phyloP scores from a whole-genome alignment of 495 filamentous ascomycete genomes.

The Lasiosphaeria ovina region DNA sequence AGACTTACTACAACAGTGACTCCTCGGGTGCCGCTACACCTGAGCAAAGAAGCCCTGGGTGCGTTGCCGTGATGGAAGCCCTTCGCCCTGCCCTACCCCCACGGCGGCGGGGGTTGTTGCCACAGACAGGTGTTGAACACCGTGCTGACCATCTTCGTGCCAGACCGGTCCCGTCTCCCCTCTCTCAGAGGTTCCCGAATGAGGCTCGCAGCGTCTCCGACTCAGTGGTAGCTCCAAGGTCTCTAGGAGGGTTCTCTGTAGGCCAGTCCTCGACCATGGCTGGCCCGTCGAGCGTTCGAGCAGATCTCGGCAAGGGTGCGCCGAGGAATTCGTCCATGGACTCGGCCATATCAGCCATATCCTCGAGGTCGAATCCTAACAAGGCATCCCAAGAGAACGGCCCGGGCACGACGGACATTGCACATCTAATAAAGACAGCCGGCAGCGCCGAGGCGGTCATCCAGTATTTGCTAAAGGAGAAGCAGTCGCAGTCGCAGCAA shows the following conservation, averaged over 20 bases:
- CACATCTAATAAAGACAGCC: conserved; percentile 71
- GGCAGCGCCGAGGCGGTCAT: conserved; percentile 90
- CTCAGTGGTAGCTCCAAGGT: conserved; percentile 34
- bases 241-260: conserved; percentile 34
- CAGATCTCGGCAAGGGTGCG: conserved; percentile 31
- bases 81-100: conserved; percentile 10
- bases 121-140: conserved; percentile 10
- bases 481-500: conserved; percentile 80
- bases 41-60: conserved; percentile 34
- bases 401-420: conserved; percentile 59
- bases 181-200: conserved; percentile 39
- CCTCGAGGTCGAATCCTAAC: conserved; percentile 62
- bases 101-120: conserved; percentile 16
- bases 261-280: conserved; percentile 32
- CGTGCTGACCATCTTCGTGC: conserved; percentile 26
- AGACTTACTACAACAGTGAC: conserved; percentile 37
- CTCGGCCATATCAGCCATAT: conserved; percentile 85
- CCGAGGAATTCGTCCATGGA: conserved; percentile 92
- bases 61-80: conserved; percentile 23
- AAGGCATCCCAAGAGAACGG: conserved; percentile 60
- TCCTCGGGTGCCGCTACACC: conserved; percentile 35
- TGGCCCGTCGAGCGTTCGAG: conserved; percentile 26
- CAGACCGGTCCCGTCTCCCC: conserved; percentile 34
- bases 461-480: conserved; percentile 84
- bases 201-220: conserved; percentile 40